Evolutionary conservation across 2,329 filamentous ascomycete genomes (phyloP).

Genomic region (Fusarium sp.): DNA sequence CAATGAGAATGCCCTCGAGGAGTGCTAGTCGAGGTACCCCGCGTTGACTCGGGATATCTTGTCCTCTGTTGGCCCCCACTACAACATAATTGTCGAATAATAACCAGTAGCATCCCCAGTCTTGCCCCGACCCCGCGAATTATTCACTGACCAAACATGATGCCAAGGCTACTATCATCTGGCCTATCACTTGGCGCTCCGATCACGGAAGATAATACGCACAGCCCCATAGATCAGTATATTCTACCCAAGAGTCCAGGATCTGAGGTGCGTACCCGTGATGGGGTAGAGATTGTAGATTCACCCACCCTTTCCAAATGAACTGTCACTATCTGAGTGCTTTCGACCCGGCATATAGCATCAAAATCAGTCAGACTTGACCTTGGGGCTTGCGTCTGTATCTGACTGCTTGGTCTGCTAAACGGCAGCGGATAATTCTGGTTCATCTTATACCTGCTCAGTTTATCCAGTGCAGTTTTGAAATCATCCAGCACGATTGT

Average conservation of each 20-base stretch:
- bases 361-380: rapidly evolving
- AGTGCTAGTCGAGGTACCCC: too few relatives aligned
- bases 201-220: background rate
- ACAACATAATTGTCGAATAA: background rate
- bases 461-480: slow-evolving; percentile 64
- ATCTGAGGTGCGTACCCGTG: background rate
- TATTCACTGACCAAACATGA: background rate
- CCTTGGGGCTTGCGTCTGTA: background rate
- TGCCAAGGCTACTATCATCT: slow-evolving; percentile 7
- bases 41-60: too few relatives aligned
- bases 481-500: slow-evolving; percentile 75
- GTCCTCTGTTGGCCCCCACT: too few relatives aligned
- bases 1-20: too few relatives aligned
- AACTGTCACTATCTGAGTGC: background rate
- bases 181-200: slow-evolving; percentile 3
- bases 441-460: slow-evolving; percentile 30
- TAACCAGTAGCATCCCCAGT: background rate
- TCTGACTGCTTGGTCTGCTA: slow-evolving; percentile 14
- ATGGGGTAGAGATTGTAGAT: background rate
- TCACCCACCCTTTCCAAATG: background rate
- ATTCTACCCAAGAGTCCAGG: background rate
- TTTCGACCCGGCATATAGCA: background rate
- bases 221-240: background rate
- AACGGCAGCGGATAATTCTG: slow-evolving; percentile 25
- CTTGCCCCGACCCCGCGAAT: background rate